phyloP scores from a whole-genome alignment of 2,329 filamentous ascomycete genomes.

The Aspergillus sp. region DNA sequence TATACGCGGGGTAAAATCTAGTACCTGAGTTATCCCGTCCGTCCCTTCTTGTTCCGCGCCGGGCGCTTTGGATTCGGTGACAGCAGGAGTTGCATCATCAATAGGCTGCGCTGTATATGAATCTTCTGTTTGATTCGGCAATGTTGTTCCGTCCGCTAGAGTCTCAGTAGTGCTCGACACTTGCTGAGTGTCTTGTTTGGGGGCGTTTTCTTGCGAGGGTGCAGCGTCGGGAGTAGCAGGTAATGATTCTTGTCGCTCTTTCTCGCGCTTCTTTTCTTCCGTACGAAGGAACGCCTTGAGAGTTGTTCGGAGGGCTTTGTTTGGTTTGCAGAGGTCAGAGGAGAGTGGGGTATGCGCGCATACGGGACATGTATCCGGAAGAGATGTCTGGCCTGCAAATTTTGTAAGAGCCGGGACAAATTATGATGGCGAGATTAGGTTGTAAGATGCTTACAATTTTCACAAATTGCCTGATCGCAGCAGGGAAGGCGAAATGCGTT shows the following conservation, averaged over 20 bases:
- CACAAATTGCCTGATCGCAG: constrained; percentile 93
- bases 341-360: constrained; percentile 91
- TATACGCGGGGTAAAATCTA: background rate
- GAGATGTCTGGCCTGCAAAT: constrained; percentile 66
- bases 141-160: constrained; percentile 3
- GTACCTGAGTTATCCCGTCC: constrained; percentile 21
- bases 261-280: constrained; percentile 84
- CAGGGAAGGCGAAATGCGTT: constrained; percentile 91
- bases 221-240: constrained; percentile 30
- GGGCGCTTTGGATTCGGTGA: constrained; percentile 3
- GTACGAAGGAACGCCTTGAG: constrained; percentile 88
- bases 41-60: constrained; percentile 8
- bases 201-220: constrained; percentile 21
- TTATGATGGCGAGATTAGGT: background rate
- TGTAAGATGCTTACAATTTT: constrained; percentile 66
- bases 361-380: constrained; percentile 80
- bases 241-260: constrained; percentile 47
- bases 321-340: constrained; percentile 79
- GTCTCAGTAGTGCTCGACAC: constrained; percentile 21
- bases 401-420: background rate
- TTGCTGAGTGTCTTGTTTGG: constrained; percentile 5
- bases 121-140: constrained; percentile 13
- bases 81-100: constrained; percentile 9
- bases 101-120: constrained; percentile 15
- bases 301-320: constrained; percentile 89